phyloP scores from a whole-genome alignment of 148 eudicot species.

The Rhododendron mucronatum region DNA sequence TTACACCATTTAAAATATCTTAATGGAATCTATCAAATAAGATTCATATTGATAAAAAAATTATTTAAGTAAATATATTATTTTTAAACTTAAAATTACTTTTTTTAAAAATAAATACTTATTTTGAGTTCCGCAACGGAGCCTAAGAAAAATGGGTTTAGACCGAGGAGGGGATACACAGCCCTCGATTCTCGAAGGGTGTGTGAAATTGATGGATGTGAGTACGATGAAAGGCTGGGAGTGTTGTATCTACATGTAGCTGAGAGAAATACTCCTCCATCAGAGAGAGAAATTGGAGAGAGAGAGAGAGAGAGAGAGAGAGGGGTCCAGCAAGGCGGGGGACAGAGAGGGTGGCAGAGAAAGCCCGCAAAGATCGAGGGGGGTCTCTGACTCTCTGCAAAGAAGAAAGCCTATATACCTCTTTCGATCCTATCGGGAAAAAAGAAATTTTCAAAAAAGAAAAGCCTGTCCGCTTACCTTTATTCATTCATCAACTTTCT shows the following conservation, averaged over 20 bases:
- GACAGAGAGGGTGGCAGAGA: slow-evolving; percentile 5
- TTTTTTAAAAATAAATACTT: no score
- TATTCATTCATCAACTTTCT: no score
- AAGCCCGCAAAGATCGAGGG: slow-evolving; percentile 77
- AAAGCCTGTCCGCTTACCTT: background rate
- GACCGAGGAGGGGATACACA: background rate
- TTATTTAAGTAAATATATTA: no score
- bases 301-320: background rate
- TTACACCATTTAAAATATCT: no score
- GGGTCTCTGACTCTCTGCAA: slow-evolving; percentile 9
- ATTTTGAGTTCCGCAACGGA: no score
- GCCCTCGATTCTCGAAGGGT: background rate
- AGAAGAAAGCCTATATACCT: background rate
- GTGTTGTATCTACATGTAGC: background rate
- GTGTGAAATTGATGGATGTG: slow-evolving; percentile 30
- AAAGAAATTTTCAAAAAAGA: background rate
- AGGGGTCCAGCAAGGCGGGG: no score
- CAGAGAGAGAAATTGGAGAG: no score
- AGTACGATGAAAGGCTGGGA: slow-evolving; percentile 49
- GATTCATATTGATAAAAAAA: no score
- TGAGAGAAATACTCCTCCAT: no score
- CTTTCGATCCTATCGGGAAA: background rate
- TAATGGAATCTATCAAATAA: no score
- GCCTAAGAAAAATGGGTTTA: no score
- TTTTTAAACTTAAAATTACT: no score